Conservation (phyloP, 129 eudicot species). For the Calendula officinalis region DNA sequence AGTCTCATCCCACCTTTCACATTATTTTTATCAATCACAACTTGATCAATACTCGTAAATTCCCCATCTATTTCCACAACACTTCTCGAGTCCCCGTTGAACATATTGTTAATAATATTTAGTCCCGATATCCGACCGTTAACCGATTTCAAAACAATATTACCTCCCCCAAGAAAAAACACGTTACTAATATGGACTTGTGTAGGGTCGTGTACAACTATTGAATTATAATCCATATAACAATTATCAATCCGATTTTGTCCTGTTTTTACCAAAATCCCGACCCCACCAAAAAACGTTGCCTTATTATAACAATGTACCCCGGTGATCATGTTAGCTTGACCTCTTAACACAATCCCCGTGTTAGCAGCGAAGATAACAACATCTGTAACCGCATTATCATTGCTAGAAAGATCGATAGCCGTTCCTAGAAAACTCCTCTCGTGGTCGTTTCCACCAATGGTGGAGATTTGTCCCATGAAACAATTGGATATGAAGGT, state of each 20-base stretch:
- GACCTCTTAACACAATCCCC: conserved; percentile 59
- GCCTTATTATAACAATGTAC: conserved; percentile 87
- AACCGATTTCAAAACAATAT: conserved; percentile 52
- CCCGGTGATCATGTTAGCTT: conserved; percentile 67
- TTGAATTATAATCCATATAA: conserved; percentile 61
- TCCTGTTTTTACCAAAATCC: conserved; percentile 54
- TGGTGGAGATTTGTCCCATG: conserved; percentile 60
- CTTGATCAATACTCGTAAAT: conserved; percentile 56
- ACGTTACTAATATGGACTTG: conserved; percentile 54
- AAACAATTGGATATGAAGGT: conserved; percentile 56
- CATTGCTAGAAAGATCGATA: conserved; percentile 57
- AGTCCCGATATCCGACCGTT: conserved; percentile 51
- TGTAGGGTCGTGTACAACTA: conserved; percentile 60
- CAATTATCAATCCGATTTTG: conserved; percentile 48
- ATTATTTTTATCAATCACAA: conserved; percentile 56
- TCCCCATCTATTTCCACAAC: conserved; percentile 53
- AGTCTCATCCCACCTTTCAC: conserved; percentile 66
- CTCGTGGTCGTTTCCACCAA: conserved; percentile 58
- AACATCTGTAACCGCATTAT: conserved; percentile 63
- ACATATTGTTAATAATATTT: conserved; percentile 52
- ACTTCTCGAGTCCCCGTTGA: conserved; percentile 40
- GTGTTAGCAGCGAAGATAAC: conserved; percentile 61
- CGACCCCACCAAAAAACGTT: conserved; percentile 61
- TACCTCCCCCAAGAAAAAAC: conserved; percentile 76
- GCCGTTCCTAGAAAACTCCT: conserved; percentile 50